A percentile compares a stretch with the other conserved stretches of the same genome.
These are phyloP conservation scores for Microdochium trichocladiopsis DNA, from an alignment of 2,329 filamentous ascomycete species.

Conservation along the genomic window DNA sequence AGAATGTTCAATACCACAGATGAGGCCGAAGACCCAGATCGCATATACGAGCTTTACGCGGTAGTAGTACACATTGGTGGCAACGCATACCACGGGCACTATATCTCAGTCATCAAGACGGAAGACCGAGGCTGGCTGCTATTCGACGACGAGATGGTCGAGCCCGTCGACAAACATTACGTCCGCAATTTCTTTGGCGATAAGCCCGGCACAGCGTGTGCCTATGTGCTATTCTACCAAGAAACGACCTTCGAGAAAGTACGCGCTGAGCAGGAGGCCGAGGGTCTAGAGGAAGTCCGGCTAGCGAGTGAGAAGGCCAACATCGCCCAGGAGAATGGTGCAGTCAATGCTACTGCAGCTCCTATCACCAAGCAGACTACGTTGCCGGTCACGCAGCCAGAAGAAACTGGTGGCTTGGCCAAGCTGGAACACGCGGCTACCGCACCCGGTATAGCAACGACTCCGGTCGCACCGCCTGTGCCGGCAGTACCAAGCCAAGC, in stretches of 20 bases:
- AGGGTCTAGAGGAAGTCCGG: constrained; percentile 59
- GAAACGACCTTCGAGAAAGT: constrained; percentile 70
- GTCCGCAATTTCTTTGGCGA: constrained; percentile 97
- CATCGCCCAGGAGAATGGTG: constrained; percentile 40
- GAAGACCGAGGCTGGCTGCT: constrained; percentile 92
- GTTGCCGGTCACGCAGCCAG: constrained; percentile 35
- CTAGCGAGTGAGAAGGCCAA: constrained; percentile 50
- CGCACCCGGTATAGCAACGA: constrained; percentile 37
- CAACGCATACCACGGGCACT: constrained; percentile 95
- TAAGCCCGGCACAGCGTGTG: constrained; percentile 81
- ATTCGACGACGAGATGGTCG: constrained; percentile 98
- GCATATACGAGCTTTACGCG: constrained; percentile 92
- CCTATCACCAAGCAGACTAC: constrained; percentile 44
- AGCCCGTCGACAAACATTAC: constrained; percentile 94
- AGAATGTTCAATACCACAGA: constrained; percentile 97
- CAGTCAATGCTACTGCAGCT: constrained; percentile 31
- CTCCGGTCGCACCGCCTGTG: constrained; percentile 16
- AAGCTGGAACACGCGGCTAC: constrained; percentile 61
- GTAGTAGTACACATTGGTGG: constrained; percentile 96
- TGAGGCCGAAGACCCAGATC: constrained; percentile 86
- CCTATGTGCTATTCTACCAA: constrained; percentile 96
- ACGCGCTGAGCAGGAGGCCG: constrained; percentile 73
- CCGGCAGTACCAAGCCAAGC: constrained; percentile 20
- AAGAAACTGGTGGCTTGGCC: constrained; percentile 45
- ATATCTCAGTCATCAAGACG: constrained; percentile 96